Base-by-base conservation (phyloP, 2,329 filamentous ascomycete species). In the Harringtonia lauricola region DNA sequence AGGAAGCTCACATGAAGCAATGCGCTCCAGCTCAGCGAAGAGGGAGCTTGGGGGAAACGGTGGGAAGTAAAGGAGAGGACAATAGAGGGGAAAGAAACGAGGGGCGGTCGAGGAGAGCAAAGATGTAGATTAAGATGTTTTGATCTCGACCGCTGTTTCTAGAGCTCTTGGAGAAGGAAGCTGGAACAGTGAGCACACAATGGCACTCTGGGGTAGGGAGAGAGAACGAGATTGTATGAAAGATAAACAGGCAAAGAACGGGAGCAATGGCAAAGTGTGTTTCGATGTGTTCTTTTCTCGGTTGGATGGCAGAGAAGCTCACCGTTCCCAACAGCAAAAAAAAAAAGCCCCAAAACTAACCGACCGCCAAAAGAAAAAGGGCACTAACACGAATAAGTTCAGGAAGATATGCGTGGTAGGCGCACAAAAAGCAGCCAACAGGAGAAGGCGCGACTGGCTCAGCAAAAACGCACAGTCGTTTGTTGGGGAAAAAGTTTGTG, bases 181-280 rank as follows among this genome's bases (percentile, higher is more conserved):
- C 10, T 26, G 24, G 10, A 10, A 26, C 24, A 10, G 10, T 26
- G 24, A 26, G 24, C 24, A 26, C 24, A 7, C 24, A 26, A 26
- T 26, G 7, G 24, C 24, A 26, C 24, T 26, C 24, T 6, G 6
- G 4, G 36, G 22, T 24, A 10, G 10, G 18, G 15, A 37, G 36
- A 37, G 18, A 14, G 24, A 8, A 19, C 7, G n/a, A 26, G 22
- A 15, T 17, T 15, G 7, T 3, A 37, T 7, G 36, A 18, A 37
- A 35, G 18, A 19, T 18, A 35, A 37, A 19, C 13, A n/a, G 18
- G 19, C 36, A 37, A 37, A 9, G 43, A 65, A 62, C 65, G 69
- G 18, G 36, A 33, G 10, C 24, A 26, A 26, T 21, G 35, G 35
- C 35, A 17, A 44, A 33, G 14, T 34, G 34, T 17, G 22, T 43